These are phyloP conservation scores for Polychytrium aggregatum DNA, from an alignment of 192 early-diverging fungal species.

Conservation along the genomic window DNA sequence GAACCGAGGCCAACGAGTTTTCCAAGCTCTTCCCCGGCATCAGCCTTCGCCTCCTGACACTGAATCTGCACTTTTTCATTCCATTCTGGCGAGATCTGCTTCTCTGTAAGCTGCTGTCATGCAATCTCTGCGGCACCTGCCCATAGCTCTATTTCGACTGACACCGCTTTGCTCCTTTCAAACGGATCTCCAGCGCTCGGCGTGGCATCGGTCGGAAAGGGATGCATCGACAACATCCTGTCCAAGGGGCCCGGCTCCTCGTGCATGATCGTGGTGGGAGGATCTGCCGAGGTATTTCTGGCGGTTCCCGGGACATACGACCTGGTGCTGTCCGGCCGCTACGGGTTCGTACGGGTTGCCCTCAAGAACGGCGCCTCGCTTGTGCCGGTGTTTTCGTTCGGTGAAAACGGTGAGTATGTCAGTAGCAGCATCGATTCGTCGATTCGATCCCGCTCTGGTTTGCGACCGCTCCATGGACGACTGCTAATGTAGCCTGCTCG, in stretches of 20 bases:
- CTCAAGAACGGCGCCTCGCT: conserved; percentile 61
- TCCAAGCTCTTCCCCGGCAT: conserved; percentile 69
- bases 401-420: conserved; percentile 40
- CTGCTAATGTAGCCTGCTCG: too few relatives aligned
- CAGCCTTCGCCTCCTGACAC: conserved; percentile 63
- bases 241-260: conserved; percentile 7
- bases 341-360: conserved; percentile 71
- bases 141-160: too few relatives aligned
- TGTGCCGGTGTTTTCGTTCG: conserved; percentile 76
- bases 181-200: conserved; percentile 44
- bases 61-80: conserved; percentile 71
- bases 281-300: conserved; percentile 14
- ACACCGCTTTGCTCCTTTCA: too few relatives aligned
- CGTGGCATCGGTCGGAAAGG: conserved; percentile 65
- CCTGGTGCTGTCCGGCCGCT: conserved; percentile 14
- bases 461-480: too few relatives aligned
- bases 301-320: conserved; percentile 13
- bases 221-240: conserved; percentile 62
- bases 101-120: conserved; percentile 23
- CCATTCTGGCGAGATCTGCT: conserved; percentile 80
- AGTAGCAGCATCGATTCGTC: neutral
- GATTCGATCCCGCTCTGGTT: too few relatives aligned
- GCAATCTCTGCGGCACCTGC: too few relatives aligned
- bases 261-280: conserved; percentile 17
- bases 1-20: conserved; percentile 67